phyloP scores from a whole-genome alignment of 345 rosid species.

The Geranium rotundifolium region DNA sequence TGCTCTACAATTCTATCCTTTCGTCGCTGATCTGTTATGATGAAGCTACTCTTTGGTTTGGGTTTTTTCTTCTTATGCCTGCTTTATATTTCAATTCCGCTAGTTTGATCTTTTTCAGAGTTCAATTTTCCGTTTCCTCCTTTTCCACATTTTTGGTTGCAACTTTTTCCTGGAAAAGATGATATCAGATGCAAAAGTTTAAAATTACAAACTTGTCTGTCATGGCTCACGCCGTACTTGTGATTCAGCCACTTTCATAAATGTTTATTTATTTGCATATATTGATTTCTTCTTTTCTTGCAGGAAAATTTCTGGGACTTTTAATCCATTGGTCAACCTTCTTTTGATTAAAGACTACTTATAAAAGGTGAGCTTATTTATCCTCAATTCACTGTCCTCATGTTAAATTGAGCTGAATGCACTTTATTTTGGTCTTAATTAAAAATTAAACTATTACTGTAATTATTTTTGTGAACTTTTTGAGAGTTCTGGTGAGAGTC shows the following conservation, averaged over 20 bases:
- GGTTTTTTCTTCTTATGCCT: background rate
- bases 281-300: background rate
- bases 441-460: background rate
- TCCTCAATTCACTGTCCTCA: slow-evolving; percentile 1
- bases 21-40: background rate
- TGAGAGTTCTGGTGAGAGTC: slow-evolving; percentile 30
- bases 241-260: slow-evolving; percentile 31
- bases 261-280: slow-evolving; percentile 1
- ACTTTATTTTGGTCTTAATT: too few species aligned
- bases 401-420: too few species aligned
- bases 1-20: background rate
- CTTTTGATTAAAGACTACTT: slow-evolving; percentile 10
- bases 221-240: slow-evolving; percentile 22
- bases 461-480: slow-evolving; percentile 14
- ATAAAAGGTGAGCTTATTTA: slow-evolving; percentile 21
- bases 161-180: background rate
- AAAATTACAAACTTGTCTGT: slow-evolving; percentile 5
- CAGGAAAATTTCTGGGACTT: slow-evolving; percentile 29
- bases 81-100: background rate
- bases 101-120: background rate
- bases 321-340: slow-evolving; percentile 21
- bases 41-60: background rate
- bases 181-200: slow-evolving; percentile 7
- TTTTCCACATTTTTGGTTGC: background rate
- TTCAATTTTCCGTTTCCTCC: background rate